phyloP scores from a whole-genome alignment of 805 yeast genomes.

The Pichia deserticola region DNA sequence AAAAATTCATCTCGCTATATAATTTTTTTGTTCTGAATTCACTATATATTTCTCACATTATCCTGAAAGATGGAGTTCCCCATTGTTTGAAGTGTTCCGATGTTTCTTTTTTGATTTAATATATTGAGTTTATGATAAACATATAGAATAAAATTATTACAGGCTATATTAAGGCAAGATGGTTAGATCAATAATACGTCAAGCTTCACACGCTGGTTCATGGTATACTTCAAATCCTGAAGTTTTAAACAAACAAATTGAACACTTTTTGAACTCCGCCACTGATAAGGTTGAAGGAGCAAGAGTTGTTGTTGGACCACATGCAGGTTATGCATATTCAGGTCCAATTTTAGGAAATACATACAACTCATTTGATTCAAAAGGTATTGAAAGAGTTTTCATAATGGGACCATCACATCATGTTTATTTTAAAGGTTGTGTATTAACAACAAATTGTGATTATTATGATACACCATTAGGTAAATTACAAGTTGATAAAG shows the following conservation, averaged over 20 bases:
- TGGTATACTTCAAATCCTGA: conserved; percentile 62
- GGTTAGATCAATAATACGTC: background rate
- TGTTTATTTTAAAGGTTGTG: conserved; percentile 62
- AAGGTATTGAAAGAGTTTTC: conserved; percentile 54
- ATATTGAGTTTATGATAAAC: too few species aligned
- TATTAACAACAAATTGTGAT: conserved; percentile 44
- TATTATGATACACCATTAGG: conserved; percentile 82
- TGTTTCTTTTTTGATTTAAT: too few species aligned
- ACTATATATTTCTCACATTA: too few species aligned
- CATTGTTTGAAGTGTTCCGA: too few species aligned
- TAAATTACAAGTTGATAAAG: conserved; percentile 54
- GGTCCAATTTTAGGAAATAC: conserved; percentile 74
- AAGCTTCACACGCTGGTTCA: conserved; percentile 84
- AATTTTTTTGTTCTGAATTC: too few species aligned
- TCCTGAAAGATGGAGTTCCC: too few species aligned
- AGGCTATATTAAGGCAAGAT: background rate
- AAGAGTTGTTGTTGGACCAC: conserved; percentile 57
- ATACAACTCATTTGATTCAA: conserved; percentile 60
- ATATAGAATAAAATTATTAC: too few species aligned
- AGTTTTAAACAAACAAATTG: conserved; percentile 44
- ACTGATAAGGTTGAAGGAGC: conserved; percentile 33
- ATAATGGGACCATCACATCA: conserved; percentile 93
- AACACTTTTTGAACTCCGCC: conserved; percentile 35
- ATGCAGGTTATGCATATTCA: conserved; percentile 87
- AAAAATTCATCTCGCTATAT: too few species aligned